Base-by-base conservation (phyloP, 306 rosid genomes). In the Corylus heterophylla region DNA sequence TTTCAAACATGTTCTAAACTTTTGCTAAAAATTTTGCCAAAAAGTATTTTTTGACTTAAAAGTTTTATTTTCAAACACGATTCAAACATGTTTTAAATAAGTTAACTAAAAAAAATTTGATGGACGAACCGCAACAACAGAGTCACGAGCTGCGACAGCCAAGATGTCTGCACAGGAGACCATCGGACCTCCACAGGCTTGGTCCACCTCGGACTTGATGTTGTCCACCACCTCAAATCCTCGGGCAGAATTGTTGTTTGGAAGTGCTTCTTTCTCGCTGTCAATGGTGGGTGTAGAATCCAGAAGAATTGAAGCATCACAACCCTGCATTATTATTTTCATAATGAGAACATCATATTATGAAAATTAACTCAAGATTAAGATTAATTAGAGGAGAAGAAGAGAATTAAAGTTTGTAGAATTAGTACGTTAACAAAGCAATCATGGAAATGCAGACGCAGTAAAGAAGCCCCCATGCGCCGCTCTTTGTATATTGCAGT, bases 131-230 rank as follows among this genome's bases (percentile, higher is more conserved):
- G 80, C 83, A 25, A 76, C 86, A 0, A 87, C 88, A 0, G 88
- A 84, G 69, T 87, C 90, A 54, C 87, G 48, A 7, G 90, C 90
- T 0, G 88, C 88, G 7, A 84, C 49, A 2, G 88, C 85, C 54
- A 87, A 56, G 2, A 87, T 87, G 39, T 87, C 90, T 3, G 90
- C 90, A 9, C 90, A 87, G 47, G 90, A 87, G 71, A 87, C 83
- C 48, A 83, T 55, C 2, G 88, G 82, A 37, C 77, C 56, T 42
- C 84, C 86, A 29, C 90, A 87, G 5, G 84, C 83, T 39, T 54
- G 1, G 27, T 87, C 88, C 3, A 87, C 86, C 0, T 76, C 83
- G 3, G 27, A 3, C 47, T 87, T 87, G 49, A 87, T 87, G 18
- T 39, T 47, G 52, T 87, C 90, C 1, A 87, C 79, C n/a, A 87